These are phyloP conservation scores for Solanum neorickii DNA, from an alignment of 257 asterid genomes.

Conservation along the genomic window DNA sequence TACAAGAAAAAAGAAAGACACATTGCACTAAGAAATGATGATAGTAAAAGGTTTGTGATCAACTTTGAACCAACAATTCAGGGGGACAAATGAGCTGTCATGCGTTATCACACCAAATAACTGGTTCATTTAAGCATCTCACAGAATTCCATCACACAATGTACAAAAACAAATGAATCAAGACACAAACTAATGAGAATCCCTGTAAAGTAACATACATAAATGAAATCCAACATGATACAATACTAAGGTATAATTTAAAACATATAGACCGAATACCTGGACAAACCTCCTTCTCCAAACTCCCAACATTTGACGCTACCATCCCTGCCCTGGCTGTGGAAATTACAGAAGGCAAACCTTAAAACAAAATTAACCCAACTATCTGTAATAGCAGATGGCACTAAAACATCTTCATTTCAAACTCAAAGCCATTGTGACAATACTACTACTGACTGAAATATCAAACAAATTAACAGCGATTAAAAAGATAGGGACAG, in stretches of 20 bases:
- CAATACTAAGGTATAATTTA: background rate
- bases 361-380: background rate
- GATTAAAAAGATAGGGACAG: background rate
- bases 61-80: background rate
- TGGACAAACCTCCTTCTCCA: slow-evolving; percentile 59
- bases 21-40: background rate
- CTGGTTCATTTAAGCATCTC: background rate
- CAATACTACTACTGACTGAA: background rate
- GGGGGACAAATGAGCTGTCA: background rate
- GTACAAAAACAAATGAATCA: background rate
- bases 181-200: background rate
- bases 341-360: background rate
- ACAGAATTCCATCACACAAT: background rate
- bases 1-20: background rate
- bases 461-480: background rate
- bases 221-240: background rate
- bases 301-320: slow-evolving; percentile 75
- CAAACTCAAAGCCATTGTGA: background rate
- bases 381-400: background rate
- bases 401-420: background rate
- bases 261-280: slow-evolving; percentile 13
- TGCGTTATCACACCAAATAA: background rate
- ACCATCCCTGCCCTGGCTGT: slow-evolving; percentile 91
- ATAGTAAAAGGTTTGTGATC: background rate
- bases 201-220: background rate